Base-by-base conservation (phyloP, 2,329 filamentous ascomycete species). In the Arthroderma uncinatum region DNA sequence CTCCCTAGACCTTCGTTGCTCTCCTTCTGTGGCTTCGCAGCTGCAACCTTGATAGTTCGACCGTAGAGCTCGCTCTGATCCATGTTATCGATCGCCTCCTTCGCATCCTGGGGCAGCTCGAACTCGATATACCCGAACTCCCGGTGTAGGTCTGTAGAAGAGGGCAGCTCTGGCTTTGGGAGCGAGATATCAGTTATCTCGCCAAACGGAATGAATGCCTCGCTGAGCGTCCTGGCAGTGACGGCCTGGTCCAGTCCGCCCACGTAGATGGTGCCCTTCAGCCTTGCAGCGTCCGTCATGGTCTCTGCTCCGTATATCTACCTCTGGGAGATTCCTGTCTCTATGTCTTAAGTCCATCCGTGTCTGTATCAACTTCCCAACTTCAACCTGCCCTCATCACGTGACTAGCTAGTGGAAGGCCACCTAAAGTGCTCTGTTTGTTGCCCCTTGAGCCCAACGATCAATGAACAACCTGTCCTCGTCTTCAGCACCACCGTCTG, bases 31-130 rank as follows among this genome's bases (percentile, higher is more conserved):
- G 89, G 83, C 72, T 95, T 98, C 44, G 94, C 94, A 57, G 86
- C 82, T 47, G 89, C 91, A 54, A 97, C 92, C 71, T 91, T 95
- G 70, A 98, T 86, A 12, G 93, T 85, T 59, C 89, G 83, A 9
- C 93, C 94, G 69, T 92, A 97, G 48, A 98, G 81, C 74, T 97
- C 92, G 60, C 91, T 87, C 70, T 95, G 90, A 69, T 98, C 89
- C 92, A 98, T 97, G 70, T 98, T 98, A 78, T 97, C 90, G 70
- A 98, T 95, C 54, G 93, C 93, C 73, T 97, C 92, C 67, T 85
- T 85, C 28, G 91, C 92, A 73, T 98, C 93, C 58, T 85, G 82
- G 10, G 83, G 79, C 58, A 89, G 81, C 66, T 96, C 90, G 67
- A 88, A 98, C 68, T 98, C 93, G 54, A 98, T 88, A 70, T 98